Evolutionary conservation across 140 eudicot genomes (phyloP).

Genomic region (Stevia rebaudiana): DNA sequence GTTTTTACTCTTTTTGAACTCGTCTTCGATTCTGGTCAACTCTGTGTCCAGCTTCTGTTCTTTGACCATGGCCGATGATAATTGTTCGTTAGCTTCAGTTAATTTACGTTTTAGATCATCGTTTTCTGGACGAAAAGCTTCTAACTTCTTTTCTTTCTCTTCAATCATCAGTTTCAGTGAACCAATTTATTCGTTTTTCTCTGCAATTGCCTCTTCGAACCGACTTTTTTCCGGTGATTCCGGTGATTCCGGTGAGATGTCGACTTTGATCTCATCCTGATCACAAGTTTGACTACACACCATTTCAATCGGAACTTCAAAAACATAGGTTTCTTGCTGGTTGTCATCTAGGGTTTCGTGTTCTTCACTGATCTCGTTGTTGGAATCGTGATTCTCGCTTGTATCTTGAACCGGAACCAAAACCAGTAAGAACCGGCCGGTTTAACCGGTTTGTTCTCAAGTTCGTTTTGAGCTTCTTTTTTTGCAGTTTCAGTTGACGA

Average conservation of each 20-base stretch:
- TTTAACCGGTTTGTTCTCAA: conserved; percentile 37
- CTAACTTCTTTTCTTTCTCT: conserved; percentile 43
- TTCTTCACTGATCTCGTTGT: conserved; percentile 30
- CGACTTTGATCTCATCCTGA: conserved; percentile 30
- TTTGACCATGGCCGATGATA: conserved; percentile 31
- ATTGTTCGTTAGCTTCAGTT: conserved; percentile 31
- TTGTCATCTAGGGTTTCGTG: too few species aligned
- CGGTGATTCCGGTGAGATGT: conserved; percentile 12
- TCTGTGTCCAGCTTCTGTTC: conserved; percentile 37
- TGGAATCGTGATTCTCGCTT: conserved; percentile 23
- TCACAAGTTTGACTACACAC: conserved; percentile 12
- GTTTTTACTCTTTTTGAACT: conserved; percentile 43
- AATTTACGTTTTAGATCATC: conserved; percentile 39
- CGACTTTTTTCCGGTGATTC: conserved; percentile 14
- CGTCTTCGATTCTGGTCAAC: conserved; percentile 31
- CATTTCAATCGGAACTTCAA: conserved; percentile 66
- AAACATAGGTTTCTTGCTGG: conserved; percentile 57
- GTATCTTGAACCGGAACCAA: not conserved
- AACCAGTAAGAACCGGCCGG: conserved; percentile 10
- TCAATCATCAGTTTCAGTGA: conserved; percentile 37
- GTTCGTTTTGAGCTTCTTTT: conserved; percentile 67
- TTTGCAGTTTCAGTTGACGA: conserved; percentile 70
- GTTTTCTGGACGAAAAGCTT: conserved; percentile 36
- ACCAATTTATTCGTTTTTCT: conserved; percentile 41
- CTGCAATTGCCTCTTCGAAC: conserved; percentile 28